These are phyloP conservation scores for bread wheat (Triticum aestivum) DNA, from an alignment of 176 grass and related monocot species.

Conservation along the genomic window IWGSC_CS_RefSeq_v2.1 NC_057808.1:330983633-330984132, in stretches of 20 bases:
- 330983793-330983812: slow-evolving; percentile 72
- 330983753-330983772: slow-evolving; percentile 77
- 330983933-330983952: slow-evolving; percentile 81
- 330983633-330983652: slow-evolving; percentile 86
- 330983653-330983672: slow-evolving; percentile 98
- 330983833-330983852: slow-evolving; percentile 82
- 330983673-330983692: slow-evolving; percentile 87
- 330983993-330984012: slow-evolving; percentile 23
- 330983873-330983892: slow-evolving; percentile 95
- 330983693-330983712: slow-evolving; percentile 71
- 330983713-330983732: slow-evolving; percentile 78
- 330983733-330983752: slow-evolving; percentile 90
- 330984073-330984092: slow-evolving; percentile 85
- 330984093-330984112: slow-evolving; percentile 60
- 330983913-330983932: slow-evolving; percentile 89
- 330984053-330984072: slow-evolving; percentile 71
- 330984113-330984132: slow-evolving; percentile 92
- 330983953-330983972: slow-evolving; percentile 83
- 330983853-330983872: slow-evolving; percentile 65
- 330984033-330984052: slow-evolving; percentile 64
- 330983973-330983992: slow-evolving; percentile 68
- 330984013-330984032: slow-evolving; percentile 21
- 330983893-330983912: slow-evolving; percentile 90
- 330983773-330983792: slow-evolving; percentile 71
- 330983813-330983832: slow-evolving; percentile 50